A percentile compares a stretch with the other conserved stretches of the same genome.
Evolutionary conservation across 2,329 filamentous ascomycete genomes (phyloP).

Genomic region (Diplodia mutila): DNA sequence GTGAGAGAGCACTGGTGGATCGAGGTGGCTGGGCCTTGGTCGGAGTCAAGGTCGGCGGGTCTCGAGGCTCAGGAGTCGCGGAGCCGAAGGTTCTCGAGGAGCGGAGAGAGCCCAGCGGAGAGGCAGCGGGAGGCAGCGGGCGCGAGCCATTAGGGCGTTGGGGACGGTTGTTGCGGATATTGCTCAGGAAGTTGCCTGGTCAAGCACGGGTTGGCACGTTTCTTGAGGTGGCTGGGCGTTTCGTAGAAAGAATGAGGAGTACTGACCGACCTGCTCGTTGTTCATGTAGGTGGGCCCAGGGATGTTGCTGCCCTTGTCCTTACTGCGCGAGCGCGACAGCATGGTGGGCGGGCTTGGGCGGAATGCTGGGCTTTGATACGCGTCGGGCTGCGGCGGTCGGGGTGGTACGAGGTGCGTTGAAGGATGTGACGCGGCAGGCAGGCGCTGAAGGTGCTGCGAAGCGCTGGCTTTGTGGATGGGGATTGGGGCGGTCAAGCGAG

Average conservation of each 20-base stretch:
- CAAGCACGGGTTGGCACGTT: slow-evolving; percentile 24
- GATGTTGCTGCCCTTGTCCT: slow-evolving; percentile 39
- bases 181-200: slow-evolving; percentile 70
- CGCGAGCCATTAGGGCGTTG: slow-evolving; percentile 72
- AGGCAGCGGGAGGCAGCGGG: slow-evolving; percentile 63
- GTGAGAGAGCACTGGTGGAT: slow-evolving; percentile 19
- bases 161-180: slow-evolving; percentile 69
- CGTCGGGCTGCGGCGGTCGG: not conserved
- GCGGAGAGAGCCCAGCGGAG: slow-evolving; percentile 41
- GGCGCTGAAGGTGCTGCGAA: not conserved
- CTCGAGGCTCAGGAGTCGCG: slow-evolving; percentile 29
- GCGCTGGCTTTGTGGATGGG: not conserved
- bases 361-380: not conserved
- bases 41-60: slow-evolving; percentile 33
- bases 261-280: slow-evolving; percentile 45
- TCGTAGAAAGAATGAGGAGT: not conserved
- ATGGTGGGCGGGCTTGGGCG: slow-evolving; percentile 28
- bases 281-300: slow-evolving; percentile 44
- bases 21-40: slow-evolving; percentile 25
- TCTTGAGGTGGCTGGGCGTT: not conserved
- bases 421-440: not conserved
- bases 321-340: slow-evolving; percentile 40
- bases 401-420: not conserved
- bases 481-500: slow-evolving; percentile 21
- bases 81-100: slow-evolving; percentile 30